phyloP scores from a whole-genome alignment of 345 rosid genomes.

The Pelargonium nanum region DNA sequence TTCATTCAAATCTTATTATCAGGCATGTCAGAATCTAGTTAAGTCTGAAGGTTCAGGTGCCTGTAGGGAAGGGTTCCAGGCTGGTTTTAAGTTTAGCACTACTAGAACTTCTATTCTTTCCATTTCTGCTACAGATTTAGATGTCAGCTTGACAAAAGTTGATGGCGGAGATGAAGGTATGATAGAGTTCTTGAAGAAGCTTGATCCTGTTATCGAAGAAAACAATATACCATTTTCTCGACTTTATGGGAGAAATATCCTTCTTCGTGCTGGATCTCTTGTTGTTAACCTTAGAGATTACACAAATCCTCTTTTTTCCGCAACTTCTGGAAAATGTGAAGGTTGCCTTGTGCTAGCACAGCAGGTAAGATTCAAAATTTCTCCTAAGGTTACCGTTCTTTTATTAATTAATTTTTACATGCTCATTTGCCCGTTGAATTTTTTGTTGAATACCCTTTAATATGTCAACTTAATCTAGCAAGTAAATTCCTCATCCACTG shows the following conservation, averaged over 20 bases:
- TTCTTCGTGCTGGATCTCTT: slow-evolving; percentile 48
- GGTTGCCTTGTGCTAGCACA: slow-evolving; percentile 83
- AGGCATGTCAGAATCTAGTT: slow-evolving; percentile 69
- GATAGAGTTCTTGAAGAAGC: slow-evolving; percentile 66
- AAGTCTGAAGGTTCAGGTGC: slow-evolving; percentile 83
- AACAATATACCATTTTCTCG: slow-evolving; percentile 80
- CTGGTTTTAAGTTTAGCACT: slow-evolving; percentile 76
- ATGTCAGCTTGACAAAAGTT: slow-evolving; percentile 60
- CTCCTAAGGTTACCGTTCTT: slow-evolving; percentile 6
- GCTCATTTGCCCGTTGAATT: background rate
- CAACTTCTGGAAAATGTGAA: slow-evolving; percentile 73
- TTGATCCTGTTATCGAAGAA: slow-evolving; percentile 71
- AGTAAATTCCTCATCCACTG: background rate
- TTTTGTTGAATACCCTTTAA: background rate
- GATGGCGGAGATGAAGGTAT: slow-evolving; percentile 85
- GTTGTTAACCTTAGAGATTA: slow-evolving; percentile 66
- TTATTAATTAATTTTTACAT: background rate
- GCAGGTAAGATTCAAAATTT: slow-evolving; percentile 45
- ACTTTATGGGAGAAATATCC: slow-evolving; percentile 72
- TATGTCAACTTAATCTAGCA: background rate
- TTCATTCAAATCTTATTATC: slow-evolving; percentile 71
- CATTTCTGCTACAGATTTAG: slow-evolving; percentile 76
- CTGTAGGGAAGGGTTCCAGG: slow-evolving; percentile 68
- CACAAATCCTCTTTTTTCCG: slow-evolving; percentile 78
- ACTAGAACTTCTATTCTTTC: slow-evolving; percentile 70